These are phyloP conservation scores for Millerago galiae DNA, from an alignment of 805 yeast genomes.

Conservation along the genomic window DNA sequence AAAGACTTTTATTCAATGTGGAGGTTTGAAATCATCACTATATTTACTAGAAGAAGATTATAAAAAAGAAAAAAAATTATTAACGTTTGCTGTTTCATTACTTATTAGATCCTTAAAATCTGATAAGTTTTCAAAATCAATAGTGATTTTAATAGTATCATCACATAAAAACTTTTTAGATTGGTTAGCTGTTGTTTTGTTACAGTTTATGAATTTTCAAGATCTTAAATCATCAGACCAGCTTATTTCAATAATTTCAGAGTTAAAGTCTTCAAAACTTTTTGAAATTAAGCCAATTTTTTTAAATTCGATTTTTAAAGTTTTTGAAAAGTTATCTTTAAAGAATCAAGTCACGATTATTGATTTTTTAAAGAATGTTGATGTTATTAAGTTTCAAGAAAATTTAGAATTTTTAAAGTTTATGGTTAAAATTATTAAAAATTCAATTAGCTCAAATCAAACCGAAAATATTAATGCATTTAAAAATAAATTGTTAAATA, in stretches of 20 bases:
- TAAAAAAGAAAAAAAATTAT: slow-evolving; percentile 32
- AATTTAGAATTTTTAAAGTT: slow-evolving; percentile 33
- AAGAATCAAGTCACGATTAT: slow-evolving; percentile 32
- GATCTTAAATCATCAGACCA: slow-evolving; percentile 21
- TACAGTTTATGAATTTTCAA: slow-evolving; percentile 20
- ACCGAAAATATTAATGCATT: neutral
- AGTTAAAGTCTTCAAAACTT: slow-evolving; percentile 31
- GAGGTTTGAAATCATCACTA: slow-evolving; percentile 36
- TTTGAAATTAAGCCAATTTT: slow-evolving; percentile 36
- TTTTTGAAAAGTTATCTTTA: slow-evolving; percentile 28
- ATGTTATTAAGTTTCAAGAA: slow-evolving; percentile 10
- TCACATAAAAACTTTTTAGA: slow-evolving; percentile 29
- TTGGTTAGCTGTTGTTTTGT: slow-evolving; percentile 35
- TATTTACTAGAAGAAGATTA: slow-evolving; percentile 41
- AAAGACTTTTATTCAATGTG: slow-evolving; percentile 37
- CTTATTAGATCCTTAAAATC: slow-evolving; percentile 29
- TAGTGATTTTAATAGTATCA: slow-evolving; percentile 35
- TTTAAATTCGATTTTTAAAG: slow-evolving; percentile 37
- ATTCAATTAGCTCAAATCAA: neutral
- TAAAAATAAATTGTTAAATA: slow-evolving; percentile 32
- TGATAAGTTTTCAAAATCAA: slow-evolving; percentile 9
- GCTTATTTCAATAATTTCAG: slow-evolving; percentile 28
- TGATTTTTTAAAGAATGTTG: slow-evolving; percentile 27
- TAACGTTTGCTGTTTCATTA: slow-evolving; percentile 32
- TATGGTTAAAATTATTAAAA: slow-evolving; percentile 23